Percentiles rank a stretch among this genome's conserved stretches.
Evolutionary conservation across 2,329 filamentous ascomycete genomes (phyloP).

Genomic region (Fusarium scirpi): DNA sequence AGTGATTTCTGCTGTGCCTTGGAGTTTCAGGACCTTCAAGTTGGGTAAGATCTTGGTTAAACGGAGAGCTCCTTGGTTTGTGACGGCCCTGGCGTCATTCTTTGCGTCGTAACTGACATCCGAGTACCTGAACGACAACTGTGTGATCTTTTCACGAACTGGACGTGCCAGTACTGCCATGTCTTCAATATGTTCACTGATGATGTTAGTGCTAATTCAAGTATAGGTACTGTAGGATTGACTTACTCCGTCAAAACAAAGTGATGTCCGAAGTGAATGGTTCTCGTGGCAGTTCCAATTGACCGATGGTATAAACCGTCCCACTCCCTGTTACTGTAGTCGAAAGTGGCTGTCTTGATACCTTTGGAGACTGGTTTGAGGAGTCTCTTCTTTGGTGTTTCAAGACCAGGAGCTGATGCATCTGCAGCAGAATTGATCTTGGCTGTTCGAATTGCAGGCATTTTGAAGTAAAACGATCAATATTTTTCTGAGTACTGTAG

Average conservation of each 20-base stretch:
- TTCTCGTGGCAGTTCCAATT: conserved; percentile 24
- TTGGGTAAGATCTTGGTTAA: conserved; percentile 22
- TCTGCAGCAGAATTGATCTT: conserved; percentile 12
- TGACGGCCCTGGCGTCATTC: conserved; percentile 10
- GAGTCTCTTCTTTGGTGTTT: not conserved
- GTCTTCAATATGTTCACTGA: conserved; percentile 28
- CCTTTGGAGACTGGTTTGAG: conserved; percentile 18
- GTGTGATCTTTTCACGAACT: conserved; percentile 13
- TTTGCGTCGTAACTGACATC: conserved; percentile 22
- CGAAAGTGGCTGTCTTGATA: not conserved
- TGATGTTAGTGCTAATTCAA: not conserved
- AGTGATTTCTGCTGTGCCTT: not conserved
- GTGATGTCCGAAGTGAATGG: not conserved
- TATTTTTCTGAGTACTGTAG: not conserved
- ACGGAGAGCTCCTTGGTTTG: conserved; percentile 7
- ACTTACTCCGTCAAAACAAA: conserved; percentile 32
- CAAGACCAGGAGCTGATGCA: conserved; percentile 2
- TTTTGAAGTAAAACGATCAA: not conserved
- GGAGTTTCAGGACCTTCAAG: conserved; percentile 18
- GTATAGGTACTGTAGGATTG: fast-evolving
- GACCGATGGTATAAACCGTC: conserved; percentile 9
- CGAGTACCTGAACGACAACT: conserved; percentile 9
- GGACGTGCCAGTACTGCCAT: conserved; percentile 14
- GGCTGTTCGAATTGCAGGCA: conserved; percentile 22
- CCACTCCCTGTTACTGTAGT: conserved; percentile 1